These are phyloP conservation scores for Crithidia brevicula DNA, from an alignment of 208 protist genomes.

Conservation along the genomic window DNA sequence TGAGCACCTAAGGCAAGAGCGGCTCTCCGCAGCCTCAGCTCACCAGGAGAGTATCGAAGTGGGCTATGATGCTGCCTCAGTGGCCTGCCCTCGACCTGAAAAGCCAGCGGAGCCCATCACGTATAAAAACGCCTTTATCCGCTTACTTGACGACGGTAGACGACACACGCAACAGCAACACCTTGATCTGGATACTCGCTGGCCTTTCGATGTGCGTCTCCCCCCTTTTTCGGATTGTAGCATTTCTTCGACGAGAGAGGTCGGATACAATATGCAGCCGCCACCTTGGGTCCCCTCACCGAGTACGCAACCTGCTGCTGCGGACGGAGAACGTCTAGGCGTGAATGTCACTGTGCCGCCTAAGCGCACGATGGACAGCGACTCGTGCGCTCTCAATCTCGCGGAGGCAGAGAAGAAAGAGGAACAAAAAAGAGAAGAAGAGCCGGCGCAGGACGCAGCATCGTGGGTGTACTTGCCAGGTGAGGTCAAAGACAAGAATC, in stretches of 20 bases:
- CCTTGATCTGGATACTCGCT: neutral
- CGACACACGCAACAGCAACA: neutral
- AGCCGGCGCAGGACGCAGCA: neutral
- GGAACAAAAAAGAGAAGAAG: neutral
- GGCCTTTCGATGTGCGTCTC: constrained; percentile 6
- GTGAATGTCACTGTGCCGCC: neutral
- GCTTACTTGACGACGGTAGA: neutral
- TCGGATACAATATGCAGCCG: neutral
- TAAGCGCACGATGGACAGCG: too few relatives aligned
- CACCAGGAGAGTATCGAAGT: too few relatives aligned
- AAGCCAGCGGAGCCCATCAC: neutral
- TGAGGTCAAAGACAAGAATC: neutral
- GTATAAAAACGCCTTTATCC: neutral
- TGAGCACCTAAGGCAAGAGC: too few relatives aligned
- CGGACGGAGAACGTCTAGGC: neutral
- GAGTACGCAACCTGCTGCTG: neutral
- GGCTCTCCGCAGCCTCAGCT: too few relatives aligned
- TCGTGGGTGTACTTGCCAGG: neutral
- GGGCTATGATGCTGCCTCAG: too few relatives aligned
- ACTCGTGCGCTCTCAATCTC: too few relatives aligned
- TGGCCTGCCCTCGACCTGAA: too few relatives aligned
- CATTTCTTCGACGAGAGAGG: too few relatives aligned
- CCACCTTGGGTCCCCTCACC: neutral
- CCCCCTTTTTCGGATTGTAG: neutral
- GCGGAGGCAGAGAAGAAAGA: neutral